Percentiles rank a stretch among this genome's conserved stretches.
These are phyloP conservation scores for Penicillium sp. DNA, from an alignment of 2,329 filamentous ascomycete species.

Conservation along the genomic window DNA sequence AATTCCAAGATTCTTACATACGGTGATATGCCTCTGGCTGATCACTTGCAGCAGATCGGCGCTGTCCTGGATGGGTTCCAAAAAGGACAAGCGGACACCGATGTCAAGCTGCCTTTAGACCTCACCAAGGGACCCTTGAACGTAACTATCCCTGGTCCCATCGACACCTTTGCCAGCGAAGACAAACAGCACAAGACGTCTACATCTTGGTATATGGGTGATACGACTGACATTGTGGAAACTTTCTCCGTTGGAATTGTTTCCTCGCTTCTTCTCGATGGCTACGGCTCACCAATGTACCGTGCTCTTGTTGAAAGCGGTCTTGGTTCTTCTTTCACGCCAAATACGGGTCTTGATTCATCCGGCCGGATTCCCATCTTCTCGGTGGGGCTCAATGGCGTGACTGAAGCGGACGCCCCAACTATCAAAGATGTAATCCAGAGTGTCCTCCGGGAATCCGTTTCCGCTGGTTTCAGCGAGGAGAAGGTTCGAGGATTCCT, in stretches of 20 bases:
- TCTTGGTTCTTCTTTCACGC: slow-evolving; percentile 88
- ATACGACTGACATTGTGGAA: slow-evolving; percentile 78
- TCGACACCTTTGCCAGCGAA: slow-evolving; percentile 80
- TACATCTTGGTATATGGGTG: slow-evolving; percentile 85
- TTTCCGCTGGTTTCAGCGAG: slow-evolving; percentile 76
- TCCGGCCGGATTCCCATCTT: slow-evolving; percentile 77
- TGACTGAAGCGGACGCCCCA: slow-evolving; percentile 73
- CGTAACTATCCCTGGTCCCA: slow-evolving; percentile 73
- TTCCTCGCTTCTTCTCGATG: slow-evolving; percentile 82
- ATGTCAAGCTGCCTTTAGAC: slow-evolving; percentile 73
- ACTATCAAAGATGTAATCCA: slow-evolving; percentile 74
- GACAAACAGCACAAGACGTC: slow-evolving; percentile 93
- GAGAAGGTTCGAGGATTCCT: slow-evolving; percentile 91
- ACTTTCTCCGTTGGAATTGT: slow-evolving; percentile 83
- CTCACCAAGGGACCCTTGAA: slow-evolving; percentile 65
- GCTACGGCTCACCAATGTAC: slow-evolving; percentile 93
- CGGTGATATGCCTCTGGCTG: slow-evolving; percentile 80
- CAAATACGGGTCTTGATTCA: slow-evolving; percentile 87
- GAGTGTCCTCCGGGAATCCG: slow-evolving; percentile 67
- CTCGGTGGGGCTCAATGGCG: slow-evolving; percentile 87
- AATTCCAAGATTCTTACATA: slow-evolving; percentile 97
- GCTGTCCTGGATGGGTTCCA: slow-evolving; percentile 72
- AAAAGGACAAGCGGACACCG: slow-evolving; percentile 65
- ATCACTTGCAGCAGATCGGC: slow-evolving; percentile 78
- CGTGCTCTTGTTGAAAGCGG: slow-evolving; percentile 83